Evolutionary conservation across 805 yeast species (phyloP).

Genomic region (Lachancea nothofagi): DNA sequence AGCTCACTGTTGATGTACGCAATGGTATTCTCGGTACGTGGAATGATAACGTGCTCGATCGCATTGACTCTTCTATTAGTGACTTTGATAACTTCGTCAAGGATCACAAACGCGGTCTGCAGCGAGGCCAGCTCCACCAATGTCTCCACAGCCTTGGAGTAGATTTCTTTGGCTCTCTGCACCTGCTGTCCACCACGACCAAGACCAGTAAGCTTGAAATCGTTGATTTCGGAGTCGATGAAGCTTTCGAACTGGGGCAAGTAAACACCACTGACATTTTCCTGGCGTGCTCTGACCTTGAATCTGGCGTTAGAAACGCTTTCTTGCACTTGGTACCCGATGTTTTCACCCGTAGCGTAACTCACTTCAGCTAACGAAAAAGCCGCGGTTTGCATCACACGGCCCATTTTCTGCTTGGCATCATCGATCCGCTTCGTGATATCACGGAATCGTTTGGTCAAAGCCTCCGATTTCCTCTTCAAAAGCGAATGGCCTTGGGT

Average conservation of each 20-base stretch:
- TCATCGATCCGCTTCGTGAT: constrained; percentile 91
- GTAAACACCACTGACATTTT: constrained; percentile 92
- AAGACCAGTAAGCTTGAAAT: constrained; percentile 91
- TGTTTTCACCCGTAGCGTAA: constrained; percentile 95
- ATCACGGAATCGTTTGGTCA: constrained; percentile 93
- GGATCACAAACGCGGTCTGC: constrained; percentile 92
- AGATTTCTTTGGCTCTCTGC: constrained; percentile 87
- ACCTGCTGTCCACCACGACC: constrained; percentile 99
- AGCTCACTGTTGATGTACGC: constrained; percentile 87
- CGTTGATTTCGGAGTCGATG: constrained; percentile 80
- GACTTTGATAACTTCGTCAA: constrained; percentile 96
- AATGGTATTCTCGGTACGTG: constrained; percentile 95
- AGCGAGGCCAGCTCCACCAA: constrained; percentile 91
- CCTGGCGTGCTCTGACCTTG: constrained; percentile 86
- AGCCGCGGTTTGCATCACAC: constrained; percentile 97
- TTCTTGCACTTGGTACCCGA: constrained; percentile 93
- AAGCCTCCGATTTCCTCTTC: constrained; percentile 94
- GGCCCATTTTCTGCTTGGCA: constrained; percentile 94
- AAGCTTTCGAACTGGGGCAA: constrained; percentile 88
- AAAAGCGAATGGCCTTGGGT: constrained; percentile 90
- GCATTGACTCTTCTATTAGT: constrained; percentile 98
- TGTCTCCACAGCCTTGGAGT: constrained; percentile 95
- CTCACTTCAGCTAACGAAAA: constrained; percentile 95
- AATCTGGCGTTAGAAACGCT: constrained; percentile 87
- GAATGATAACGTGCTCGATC: constrained; percentile 95